A percentile compares a stretch with the other conserved stretches of the same genome.
Evolutionary conservation across 2,329 filamentous ascomycete genomes (phyloP).

Genomic region (Pseudogymnoascus sp.): DNA sequence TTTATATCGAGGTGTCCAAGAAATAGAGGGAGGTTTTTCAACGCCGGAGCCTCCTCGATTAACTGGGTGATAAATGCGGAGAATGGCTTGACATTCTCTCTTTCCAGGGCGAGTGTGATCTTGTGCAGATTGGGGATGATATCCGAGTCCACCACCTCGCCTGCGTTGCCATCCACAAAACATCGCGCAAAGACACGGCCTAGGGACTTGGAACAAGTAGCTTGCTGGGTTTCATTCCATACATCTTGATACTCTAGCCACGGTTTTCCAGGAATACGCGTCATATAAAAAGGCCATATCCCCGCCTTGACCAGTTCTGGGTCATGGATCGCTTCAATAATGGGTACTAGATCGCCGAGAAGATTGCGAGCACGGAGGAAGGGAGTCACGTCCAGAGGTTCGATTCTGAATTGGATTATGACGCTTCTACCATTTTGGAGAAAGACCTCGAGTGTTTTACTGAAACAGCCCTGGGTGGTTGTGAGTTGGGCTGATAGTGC

Average conservation of each 20-base stretch:
- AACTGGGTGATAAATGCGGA: not conserved
- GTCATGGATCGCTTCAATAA: constrained; percentile 16
- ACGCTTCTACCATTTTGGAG: constrained; percentile 15
- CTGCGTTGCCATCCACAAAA: not conserved
- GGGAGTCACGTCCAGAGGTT: constrained; percentile 17
- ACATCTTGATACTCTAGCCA: constrained; percentile 12
- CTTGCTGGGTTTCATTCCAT: not conserved
- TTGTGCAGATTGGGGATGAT: not conserved
- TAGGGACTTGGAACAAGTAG: not conserved
- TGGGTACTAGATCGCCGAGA: constrained; percentile 19
- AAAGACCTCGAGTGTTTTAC: constrained; percentile 20
- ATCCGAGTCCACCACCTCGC: not conserved
- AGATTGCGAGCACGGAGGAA: constrained; percentile 16
- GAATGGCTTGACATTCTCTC: not conserved
- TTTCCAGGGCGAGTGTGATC: not conserved
- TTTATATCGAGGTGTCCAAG: not conserved
- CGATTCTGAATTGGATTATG: constrained; percentile 20
- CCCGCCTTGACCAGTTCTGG: constrained; percentile 15
- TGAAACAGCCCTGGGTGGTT: constrained; percentile 20
- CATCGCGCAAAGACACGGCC: not conserved
- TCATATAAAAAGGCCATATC: constrained; percentile 20
- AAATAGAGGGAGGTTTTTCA: not conserved
- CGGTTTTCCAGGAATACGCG: constrained; percentile 17
- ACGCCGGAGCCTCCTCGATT: not conserved
- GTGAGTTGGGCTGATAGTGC: constrained; percentile 17